Evolutionary conservation across 345 rosid species (phyloP).

Genomic region (Hypericum androsaemum): DNA sequence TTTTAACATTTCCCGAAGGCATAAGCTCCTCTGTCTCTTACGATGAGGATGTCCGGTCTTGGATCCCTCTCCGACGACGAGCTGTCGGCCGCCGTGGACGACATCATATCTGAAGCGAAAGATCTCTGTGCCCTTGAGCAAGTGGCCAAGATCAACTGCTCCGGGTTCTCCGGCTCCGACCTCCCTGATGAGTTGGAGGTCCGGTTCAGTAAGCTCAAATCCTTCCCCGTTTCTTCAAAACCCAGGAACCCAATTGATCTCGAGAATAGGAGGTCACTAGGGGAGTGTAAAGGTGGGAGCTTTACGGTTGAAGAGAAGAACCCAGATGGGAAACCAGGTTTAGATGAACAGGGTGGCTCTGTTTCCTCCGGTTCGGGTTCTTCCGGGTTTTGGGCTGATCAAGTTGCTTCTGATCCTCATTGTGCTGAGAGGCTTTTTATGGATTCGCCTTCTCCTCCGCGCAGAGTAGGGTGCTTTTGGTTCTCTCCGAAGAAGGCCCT

Average conservation of each 20-base stretch:
- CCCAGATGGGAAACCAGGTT: constrained; percentile 14
- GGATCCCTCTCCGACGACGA: constrained; percentile 65
- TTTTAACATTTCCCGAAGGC: no score
- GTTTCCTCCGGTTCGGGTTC: constrained; percentile 12
- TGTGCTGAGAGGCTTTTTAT: background rate
- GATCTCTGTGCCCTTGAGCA: constrained; percentile 70
- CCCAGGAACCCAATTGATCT: constrained; percentile 13
- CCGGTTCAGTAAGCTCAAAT: constrained; percentile 71
- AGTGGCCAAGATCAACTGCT: constrained; percentile 63
- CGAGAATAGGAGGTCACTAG: background rate
- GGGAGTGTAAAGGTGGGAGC: background rate
- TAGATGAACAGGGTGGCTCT: constrained; percentile 13
- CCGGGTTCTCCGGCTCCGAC: constrained; percentile 37
- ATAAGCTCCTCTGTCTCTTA: background rate
- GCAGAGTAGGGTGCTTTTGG: constrained; percentile 46
- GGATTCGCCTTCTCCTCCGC: constrained; percentile 47
- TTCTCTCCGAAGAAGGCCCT: constrained; percentile 44
- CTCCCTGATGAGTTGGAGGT: constrained; percentile 64
- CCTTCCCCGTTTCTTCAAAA: constrained; percentile 32
- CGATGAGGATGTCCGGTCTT: constrained; percentile 44
- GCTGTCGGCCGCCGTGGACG: constrained; percentile 46
- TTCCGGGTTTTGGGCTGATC: constrained; percentile 10
- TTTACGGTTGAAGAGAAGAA: constrained; percentile 1
- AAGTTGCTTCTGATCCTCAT: constrained; percentile 8
- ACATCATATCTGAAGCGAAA: constrained; percentile 51